Conservation (phyloP, 768 basidiomycete genomes). For the Lepiota venenata region DNA sequence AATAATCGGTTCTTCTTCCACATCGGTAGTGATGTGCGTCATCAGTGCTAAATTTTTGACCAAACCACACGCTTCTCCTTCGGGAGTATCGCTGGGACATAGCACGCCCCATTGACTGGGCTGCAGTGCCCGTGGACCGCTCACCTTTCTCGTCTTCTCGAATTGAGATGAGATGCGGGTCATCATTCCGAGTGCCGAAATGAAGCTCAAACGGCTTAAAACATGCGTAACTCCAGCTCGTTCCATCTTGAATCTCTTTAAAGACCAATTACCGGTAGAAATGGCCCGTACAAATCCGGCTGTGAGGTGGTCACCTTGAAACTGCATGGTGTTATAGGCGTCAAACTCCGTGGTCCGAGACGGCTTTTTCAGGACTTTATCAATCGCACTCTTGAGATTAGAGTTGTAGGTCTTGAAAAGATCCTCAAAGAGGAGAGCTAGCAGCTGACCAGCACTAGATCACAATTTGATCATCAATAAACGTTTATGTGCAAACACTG, state of each 20-base stretch:
- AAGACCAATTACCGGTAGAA: conserved; percentile 97
- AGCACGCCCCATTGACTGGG: conserved; percentile 99
- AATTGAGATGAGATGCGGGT: conserved; percentile 98
- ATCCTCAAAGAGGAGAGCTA: conserved; percentile 96
- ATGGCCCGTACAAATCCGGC: conserved; percentile 96
- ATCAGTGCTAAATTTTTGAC: conserved; percentile 98
- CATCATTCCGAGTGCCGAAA: conserved; percentile 99
- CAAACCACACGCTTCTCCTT: conserved; percentile 98
- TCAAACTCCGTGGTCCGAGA: conserved; percentile 94
- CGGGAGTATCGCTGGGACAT: conserved; percentile 97
- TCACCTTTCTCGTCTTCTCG: conserved; percentile 98
- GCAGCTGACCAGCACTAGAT: conserved; percentile 86
- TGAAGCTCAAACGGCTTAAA: conserved; percentile 91
- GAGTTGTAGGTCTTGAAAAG: conserved; percentile 98
- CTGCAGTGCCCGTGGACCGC: conserved; percentile 93
- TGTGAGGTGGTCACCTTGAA: conserved; percentile 95
- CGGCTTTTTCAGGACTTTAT: conserved; percentile 96
- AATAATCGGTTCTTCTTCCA: conserved; percentile 92
- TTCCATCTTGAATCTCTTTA: conserved; percentile 99
- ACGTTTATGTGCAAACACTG: not conserved
- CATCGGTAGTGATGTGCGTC: conserved; percentile 99
- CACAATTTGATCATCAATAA: conserved; percentile 7
- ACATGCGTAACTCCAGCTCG: conserved; percentile 98
- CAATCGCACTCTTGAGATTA: conserved; percentile 91
- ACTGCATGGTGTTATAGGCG: conserved; percentile 90